These are phyloP conservation scores for Petasospora rhodanensis DNA, from an alignment of 1,139 yeast genomes.

Conservation along the genomic window DNA sequence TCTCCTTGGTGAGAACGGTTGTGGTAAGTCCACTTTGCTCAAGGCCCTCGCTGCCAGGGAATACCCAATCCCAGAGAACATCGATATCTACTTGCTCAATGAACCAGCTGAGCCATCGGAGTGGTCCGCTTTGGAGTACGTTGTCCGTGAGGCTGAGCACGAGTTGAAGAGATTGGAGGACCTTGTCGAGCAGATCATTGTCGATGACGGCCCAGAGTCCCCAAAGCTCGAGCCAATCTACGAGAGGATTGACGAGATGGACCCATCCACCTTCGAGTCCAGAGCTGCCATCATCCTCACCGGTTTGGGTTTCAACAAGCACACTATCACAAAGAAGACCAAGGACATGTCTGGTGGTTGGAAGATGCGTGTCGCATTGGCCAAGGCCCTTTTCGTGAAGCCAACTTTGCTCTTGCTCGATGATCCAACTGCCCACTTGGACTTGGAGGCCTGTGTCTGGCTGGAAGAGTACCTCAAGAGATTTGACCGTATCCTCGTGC, in stretches of 20 bases:
- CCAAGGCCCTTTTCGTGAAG: conserved; percentile 78
- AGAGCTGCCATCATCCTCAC: conserved; percentile 94
- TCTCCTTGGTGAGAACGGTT: conserved; percentile 96
- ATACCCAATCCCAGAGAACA: conserved; percentile 87
- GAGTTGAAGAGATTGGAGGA: conserved; percentile 91
- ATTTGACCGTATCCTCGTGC: conserved; percentile 87
- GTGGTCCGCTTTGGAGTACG: conserved; percentile 89
- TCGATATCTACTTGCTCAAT: conserved; percentile 87
- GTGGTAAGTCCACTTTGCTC: conserved; percentile 95
- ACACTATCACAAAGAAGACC: conserved; percentile 83
- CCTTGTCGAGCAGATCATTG: conserved; percentile 82
- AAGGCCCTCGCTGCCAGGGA: conserved; percentile 94
- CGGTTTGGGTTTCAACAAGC: conserved; percentile 93
- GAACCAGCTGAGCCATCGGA: conserved; percentile 98
- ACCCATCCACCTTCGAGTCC: conserved; percentile 91
- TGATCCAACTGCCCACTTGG: conserved; percentile 99
- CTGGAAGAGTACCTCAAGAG: conserved; percentile 95
- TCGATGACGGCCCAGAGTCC: conserved; percentile 92
- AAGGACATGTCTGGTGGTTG: conserved; percentile 99
- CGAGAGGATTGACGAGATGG: conserved; percentile 95
- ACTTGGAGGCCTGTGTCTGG: conserved; percentile 99
- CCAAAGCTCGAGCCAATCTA: conserved; percentile 80
- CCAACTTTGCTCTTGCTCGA: conserved; percentile 84
- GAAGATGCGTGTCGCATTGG: conserved; percentile 78
- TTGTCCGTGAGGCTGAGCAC: conserved; percentile 91